Evolutionary conservation across 2,329 filamentous ascomycete genomes (phyloP), one percentile per base, ranked within the genome.

Genomic region (Colletotrichum tropicale): DNA sequence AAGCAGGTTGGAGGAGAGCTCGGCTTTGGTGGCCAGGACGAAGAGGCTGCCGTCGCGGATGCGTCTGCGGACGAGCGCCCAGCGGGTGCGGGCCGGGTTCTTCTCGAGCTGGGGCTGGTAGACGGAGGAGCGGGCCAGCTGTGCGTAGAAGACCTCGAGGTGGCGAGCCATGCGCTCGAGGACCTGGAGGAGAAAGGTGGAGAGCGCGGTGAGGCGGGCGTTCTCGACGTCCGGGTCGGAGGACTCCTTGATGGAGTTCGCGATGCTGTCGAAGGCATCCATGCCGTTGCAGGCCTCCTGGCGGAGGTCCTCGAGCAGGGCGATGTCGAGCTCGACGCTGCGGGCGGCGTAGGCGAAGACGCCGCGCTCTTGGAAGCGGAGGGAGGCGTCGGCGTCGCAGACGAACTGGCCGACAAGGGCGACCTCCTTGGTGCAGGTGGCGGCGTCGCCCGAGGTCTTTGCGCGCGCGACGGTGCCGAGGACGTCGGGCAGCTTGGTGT

Each of bases 11-110:
- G 79, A 78, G 8, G 79, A 80, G n/a, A 86, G 79, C 43, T 82
- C 79, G 7, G 84, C 81, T 6, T 82, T 82, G 61, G 85, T 84
- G 0, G 88, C 83, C 24, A 90, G 82, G 1, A 90, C 82, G 78
- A 91, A 91, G 77, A 91, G 87, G 1, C 86, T 88, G 1, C 89
- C 88, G 66, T 91, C 88, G 5, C 84, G 82, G 24, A 91, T 84
- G 65, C 85, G 87, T 38, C 86, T 84, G 0, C 86, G 84, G 9
- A 91, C 83, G 2, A 90, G 85, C 28, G 87, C 85, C 89, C 89
- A 91, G 6, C 89, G 82, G 0, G 88, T 86, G 5, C 89, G 83
- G 0, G 89, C 89, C 0, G 89, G 89, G 77, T 89, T 90, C 24
- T 83, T 84, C 78, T 91, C 89, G 8, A 91, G 83, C 73, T 87